phyloP scores from a whole-genome alignment of 352 stramenopile genomes.

The Phytophthora colocasiae region DNA sequence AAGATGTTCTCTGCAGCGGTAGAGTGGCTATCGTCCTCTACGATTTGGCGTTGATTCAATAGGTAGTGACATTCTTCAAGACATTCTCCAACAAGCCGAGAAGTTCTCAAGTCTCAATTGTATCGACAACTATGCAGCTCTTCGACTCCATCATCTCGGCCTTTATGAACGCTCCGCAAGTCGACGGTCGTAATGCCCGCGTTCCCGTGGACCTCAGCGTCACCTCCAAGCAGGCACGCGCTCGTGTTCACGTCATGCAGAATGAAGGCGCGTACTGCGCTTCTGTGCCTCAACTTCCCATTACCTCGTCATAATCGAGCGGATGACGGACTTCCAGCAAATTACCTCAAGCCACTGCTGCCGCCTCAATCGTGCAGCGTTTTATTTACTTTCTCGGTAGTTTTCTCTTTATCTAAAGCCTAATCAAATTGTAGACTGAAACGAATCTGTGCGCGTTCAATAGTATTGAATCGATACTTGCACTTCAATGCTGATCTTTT shows the following conservation, averaged over 20 bases:
- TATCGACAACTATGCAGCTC: constrained; percentile 52
- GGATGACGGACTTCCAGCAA: constrained; percentile 8
- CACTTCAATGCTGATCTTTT: background rate
- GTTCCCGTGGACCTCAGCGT: constrained; percentile 74
- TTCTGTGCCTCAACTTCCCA: constrained; percentile 58
- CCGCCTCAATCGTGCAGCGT: background rate
- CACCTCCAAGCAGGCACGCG: constrained; percentile 48
- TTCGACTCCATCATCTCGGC: constrained; percentile 62
- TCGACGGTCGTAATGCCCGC: constrained; percentile 69
- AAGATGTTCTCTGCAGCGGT: constrained; percentile 2
- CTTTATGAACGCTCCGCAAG: constrained; percentile 84
- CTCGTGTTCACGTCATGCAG: constrained; percentile 55
- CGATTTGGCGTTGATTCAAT: constrained; percentile 4
- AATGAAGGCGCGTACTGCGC: constrained; percentile 67
- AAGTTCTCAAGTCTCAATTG: background rate
- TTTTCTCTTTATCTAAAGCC: constrained; percentile 24
- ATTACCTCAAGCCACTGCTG: background rate
- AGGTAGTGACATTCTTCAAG: background rate
- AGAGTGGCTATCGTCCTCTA: constrained; percentile 8
- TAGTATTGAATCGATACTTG: too few relatives aligned
- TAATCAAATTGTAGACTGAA: constrained; percentile 25
- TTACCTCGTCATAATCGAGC: constrained; percentile 25
- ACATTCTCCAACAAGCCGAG: constrained; percentile 20
- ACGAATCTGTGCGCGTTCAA: background rate
- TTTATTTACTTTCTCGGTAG: constrained; percentile 21